A percentile compares a stretch with the other conserved stretches of the same genome.
Evolutionary conservation across 805 yeast species (phyloP).

Genomic region (Sugiyamaella chiloensis): DNA sequence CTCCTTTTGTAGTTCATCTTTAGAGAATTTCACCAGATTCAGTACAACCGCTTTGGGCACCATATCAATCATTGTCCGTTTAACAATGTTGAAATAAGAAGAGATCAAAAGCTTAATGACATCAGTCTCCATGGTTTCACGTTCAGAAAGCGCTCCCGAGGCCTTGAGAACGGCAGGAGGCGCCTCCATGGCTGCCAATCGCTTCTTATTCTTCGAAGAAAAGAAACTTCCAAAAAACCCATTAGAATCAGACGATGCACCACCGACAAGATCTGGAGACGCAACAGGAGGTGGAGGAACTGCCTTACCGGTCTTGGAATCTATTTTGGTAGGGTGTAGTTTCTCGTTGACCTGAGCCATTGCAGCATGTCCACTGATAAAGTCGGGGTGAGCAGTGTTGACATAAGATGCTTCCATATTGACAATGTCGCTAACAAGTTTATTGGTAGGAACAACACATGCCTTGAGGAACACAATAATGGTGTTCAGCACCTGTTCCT

Average conservation of each 20-base stretch:
- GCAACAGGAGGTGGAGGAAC: constrained; percentile 34
- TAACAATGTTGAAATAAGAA: constrained; percentile 88
- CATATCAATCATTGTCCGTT: constrained; percentile 87
- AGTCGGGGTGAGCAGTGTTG: constrained; percentile 96
- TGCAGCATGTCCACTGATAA: constrained; percentile 91
- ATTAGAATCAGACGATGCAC: constrained; percentile 42
- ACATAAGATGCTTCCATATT: constrained; percentile 87
- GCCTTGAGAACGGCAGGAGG: constrained; percentile 96
- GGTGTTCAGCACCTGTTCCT: constrained; percentile 77
- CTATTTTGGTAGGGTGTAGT: constrained; percentile 73
- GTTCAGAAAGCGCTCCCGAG: constrained; percentile 86
- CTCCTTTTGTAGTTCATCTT: constrained; percentile 86
- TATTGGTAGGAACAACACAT: constrained; percentile 78
- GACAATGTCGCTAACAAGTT: constrained; percentile 80
- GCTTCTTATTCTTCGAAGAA: constrained; percentile 86
- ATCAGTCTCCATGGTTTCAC: constrained; percentile 95
- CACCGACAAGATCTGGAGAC: constrained; percentile 28
- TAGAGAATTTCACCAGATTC: constrained; percentile 79
- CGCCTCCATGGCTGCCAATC: constrained; percentile 93
- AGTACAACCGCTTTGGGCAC: constrained; percentile 96
- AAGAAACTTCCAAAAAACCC: constrained; percentile 97
- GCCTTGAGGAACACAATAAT: constrained; percentile 78
- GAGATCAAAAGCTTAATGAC: constrained; percentile 89
- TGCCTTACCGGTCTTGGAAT: constrained; percentile 88
- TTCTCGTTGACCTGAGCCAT: constrained; percentile 89